These are phyloP conservation scores for Jamesozyma rosinii DNA, from an alignment of 805 yeast genomes.

Conservation along the genomic window DNA sequence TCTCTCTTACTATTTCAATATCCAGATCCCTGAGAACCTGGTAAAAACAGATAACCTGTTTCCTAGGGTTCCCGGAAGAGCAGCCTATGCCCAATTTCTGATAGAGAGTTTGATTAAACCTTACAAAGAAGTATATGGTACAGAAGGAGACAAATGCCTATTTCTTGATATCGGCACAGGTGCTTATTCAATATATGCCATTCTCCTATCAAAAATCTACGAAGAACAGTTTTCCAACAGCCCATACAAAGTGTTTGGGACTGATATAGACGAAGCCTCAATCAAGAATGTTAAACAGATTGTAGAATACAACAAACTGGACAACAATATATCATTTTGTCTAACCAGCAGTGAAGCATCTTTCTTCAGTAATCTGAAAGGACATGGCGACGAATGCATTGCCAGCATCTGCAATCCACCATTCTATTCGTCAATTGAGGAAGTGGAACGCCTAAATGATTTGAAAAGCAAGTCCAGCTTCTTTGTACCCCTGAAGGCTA, in stretches of 20 bases:
- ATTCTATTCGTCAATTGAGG: not conserved
- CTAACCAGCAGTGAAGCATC: not conserved
- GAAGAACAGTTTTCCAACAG: not conserved
- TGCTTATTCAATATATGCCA: not conserved
- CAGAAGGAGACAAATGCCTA: not conserved
- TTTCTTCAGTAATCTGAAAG: not conserved
- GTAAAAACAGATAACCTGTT: not conserved
- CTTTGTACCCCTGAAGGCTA: not conserved
- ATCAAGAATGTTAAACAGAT: not conserved
- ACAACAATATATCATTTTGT: not conserved
- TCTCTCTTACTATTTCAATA: not conserved
- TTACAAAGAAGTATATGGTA: not conserved
- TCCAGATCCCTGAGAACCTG: not conserved
- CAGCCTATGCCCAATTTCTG: not conserved
- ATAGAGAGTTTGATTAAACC: not conserved
- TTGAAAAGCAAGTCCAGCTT: not conserved
- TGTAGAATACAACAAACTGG: not conserved
- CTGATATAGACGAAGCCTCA: not conserved
- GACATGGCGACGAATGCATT: not conserved
- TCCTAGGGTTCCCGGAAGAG: slow-evolving; percentile 1
- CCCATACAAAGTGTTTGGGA: not conserved
- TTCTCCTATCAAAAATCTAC: not conserved
- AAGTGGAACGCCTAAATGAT: not conserved
- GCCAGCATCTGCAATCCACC: slow-evolving; percentile 1
- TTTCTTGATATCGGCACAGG: slow-evolving; percentile 1